These are phyloP conservation scores for Ophiobolus disseminans DNA, from an alignment of 2,329 filamentous ascomycete genomes.

Conservation along the genomic window DNA sequence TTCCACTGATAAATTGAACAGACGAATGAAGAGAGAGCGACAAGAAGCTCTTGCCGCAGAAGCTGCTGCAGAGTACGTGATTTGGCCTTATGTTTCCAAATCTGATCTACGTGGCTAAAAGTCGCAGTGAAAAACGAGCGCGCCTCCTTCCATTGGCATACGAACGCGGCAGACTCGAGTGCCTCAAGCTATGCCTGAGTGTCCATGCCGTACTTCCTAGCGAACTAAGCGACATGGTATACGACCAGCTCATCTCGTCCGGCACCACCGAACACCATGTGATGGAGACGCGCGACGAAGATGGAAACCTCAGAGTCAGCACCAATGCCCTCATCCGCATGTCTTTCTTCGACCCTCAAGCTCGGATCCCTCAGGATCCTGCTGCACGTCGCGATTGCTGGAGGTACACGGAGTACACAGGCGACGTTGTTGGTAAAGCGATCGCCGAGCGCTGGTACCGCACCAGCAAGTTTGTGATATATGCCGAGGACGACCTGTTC, in stretches of 20 bases:
- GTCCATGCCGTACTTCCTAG: conserved; percentile 1
- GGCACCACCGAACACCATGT: neutral
- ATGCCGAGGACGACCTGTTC: conserved; percentile 1
- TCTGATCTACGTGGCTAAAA: neutral
- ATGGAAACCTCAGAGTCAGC: neutral
- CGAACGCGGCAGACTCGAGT: neutral
- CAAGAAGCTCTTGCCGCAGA: neutral
- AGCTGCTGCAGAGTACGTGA: no score
- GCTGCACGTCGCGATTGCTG: neutral
- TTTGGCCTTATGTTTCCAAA: neutral
- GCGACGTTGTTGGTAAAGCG: neutral
- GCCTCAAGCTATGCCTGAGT: neutral
- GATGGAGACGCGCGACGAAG: conserved; percentile 1
- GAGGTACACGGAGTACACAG: conserved; percentile 2
- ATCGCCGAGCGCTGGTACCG: conserved; percentile 7
- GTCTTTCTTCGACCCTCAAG: conserved; percentile 4
- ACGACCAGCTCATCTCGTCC: conserved; percentile 4
- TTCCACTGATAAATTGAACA: no score
- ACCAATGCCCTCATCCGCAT: neutral
- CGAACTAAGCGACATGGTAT: conserved; percentile 2
- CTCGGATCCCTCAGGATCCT: neutral
- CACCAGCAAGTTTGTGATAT: neutral
- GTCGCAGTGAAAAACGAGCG: neutral
- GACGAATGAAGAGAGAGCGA: neutral
- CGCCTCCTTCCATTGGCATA: neutral